phyloP scores from a whole-genome alignment of 1,139 yeast genomes.

The Arxiozyma bovina region DNA sequence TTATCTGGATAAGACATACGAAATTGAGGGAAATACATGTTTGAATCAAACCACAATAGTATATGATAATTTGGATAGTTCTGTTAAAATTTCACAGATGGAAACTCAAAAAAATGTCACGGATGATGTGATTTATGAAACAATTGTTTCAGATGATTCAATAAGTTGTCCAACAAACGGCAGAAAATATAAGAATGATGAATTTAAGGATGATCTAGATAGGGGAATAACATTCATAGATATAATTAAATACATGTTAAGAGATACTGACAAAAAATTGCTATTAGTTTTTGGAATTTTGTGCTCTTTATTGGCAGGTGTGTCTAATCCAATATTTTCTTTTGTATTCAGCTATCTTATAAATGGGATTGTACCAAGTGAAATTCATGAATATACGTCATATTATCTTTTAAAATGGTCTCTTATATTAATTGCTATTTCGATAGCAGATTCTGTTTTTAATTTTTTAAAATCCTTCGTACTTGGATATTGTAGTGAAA shows the following conservation, averaged over 20 bases:
- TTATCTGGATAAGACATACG: not conserved
- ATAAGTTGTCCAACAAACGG: not conserved
- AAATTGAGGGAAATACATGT: conserved; percentile 2
- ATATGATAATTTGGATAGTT: not conserved
- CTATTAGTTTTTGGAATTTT: conserved; percentile 45
- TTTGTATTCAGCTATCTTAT: conserved; percentile 64
- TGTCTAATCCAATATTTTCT: conserved; percentile 67
- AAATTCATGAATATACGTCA: conserved; percentile 31
- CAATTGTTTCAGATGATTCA: not conserved
- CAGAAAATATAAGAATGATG: not conserved
- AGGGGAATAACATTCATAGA: conserved; percentile 27
- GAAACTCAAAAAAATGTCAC: not conserved
- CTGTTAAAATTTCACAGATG: not conserved
- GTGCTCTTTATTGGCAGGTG: conserved; percentile 50
- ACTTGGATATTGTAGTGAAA: conserved; percentile 55
- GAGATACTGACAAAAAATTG: conserved; percentile 32
- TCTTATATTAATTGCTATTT: conserved; percentile 47
- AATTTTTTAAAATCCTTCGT: conserved; percentile 44
- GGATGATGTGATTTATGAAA: not conserved
- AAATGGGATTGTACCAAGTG: conserved; percentile 41
- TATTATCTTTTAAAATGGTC: conserved; percentile 55
- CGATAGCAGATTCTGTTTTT: conserved; percentile 52
- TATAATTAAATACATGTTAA: conserved; percentile 35
- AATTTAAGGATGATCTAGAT: too few relatives aligned
- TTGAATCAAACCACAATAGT: not conserved